Percentiles rank a stretch among this genome's conserved stretches.
Evolutionary conservation across 2,329 filamentous ascomycete genomes (phyloP).

Genomic region (Nemania sp.): DNA sequence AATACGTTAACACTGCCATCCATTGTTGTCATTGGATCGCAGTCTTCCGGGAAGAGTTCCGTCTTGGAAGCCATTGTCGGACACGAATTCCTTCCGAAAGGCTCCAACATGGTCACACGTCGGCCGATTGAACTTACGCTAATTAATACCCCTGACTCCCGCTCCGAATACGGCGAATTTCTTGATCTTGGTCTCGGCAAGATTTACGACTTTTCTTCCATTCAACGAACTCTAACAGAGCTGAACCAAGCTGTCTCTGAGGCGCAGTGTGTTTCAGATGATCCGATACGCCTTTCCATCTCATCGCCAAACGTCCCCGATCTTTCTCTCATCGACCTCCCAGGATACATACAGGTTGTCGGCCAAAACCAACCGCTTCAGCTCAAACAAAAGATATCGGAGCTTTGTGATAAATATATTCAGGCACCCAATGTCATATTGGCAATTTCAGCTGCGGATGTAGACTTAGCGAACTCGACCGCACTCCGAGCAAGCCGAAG

Average conservation of each 20-base stretch:
- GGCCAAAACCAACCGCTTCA: slow-evolving; percentile 90
- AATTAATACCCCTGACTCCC: slow-evolving; percentile 90
- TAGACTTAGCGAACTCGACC: slow-evolving; percentile 96
- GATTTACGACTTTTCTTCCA: slow-evolving; percentile 90
- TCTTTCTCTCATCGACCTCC: slow-evolving; percentile 93
- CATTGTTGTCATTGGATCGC: slow-evolving; percentile 98
- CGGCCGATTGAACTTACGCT: slow-evolving; percentile 95
- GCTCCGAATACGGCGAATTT: slow-evolving; percentile 94
- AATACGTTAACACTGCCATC: slow-evolving; percentile 89
- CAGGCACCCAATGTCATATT: slow-evolving; percentile 95
- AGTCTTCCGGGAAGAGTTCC: slow-evolving; percentile 98
- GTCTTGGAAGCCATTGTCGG: slow-evolving; percentile 97
- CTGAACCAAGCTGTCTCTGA: slow-evolving; percentile 94
- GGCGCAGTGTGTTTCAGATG: slow-evolving; percentile 91
- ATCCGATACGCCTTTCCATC: slow-evolving; percentile 95
- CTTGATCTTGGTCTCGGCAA: slow-evolving; percentile 89
- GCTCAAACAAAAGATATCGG: slow-evolving; percentile 94
- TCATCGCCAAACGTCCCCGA: slow-evolving; percentile 97
- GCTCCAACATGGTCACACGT: slow-evolving; percentile 98
- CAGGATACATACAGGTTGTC: slow-evolving; percentile 96
- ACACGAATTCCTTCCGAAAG: slow-evolving; percentile 97
- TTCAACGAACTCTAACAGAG: slow-evolving; percentile 94
- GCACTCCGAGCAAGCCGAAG: slow-evolving; percentile 88
- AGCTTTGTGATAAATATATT: slow-evolving; percentile 98
- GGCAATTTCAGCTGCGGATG: slow-evolving; percentile 96